phyloP scores from a whole-genome alignment of 345 rosid genomes.

The Acer saccharum region DNA sequence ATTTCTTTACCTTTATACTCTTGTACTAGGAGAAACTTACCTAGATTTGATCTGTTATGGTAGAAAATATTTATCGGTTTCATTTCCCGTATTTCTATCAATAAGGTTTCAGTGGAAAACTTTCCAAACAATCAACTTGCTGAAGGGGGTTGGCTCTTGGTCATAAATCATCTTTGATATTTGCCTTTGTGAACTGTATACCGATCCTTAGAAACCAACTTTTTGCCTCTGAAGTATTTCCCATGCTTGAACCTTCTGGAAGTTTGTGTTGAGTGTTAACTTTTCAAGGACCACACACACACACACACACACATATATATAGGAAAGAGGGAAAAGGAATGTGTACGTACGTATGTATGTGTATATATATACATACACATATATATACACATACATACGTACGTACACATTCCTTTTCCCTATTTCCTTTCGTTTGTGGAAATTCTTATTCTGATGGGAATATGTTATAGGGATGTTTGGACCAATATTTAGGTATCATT shows the following conservation, averaged over 20 bases:
- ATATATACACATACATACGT: too few relatives aligned
- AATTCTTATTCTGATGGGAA: not conserved
- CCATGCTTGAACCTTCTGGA: not conserved
- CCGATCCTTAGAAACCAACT: not conserved
- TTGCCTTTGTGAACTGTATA: not conserved
- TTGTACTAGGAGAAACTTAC: not conserved
- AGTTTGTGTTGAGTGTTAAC: not conserved
- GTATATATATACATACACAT: too few relatives aligned
- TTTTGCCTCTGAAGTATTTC: not conserved
- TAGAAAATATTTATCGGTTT: not conserved
- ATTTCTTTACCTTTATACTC: not conserved
- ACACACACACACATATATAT: too few relatives aligned
- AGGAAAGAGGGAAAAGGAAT: too few relatives aligned
- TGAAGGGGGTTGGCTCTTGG: not conserved
- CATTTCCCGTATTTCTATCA: not conserved
- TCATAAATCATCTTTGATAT: not conserved
- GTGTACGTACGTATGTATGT: too few relatives aligned
- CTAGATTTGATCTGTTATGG: not conserved
- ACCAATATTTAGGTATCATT: not conserved
- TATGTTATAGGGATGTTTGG: not conserved
- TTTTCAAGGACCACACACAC: not conserved
- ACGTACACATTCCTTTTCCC: too few relatives aligned
- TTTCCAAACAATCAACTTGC: not conserved
- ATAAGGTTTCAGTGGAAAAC: not conserved
- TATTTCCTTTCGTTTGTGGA: not conserved